Base-by-base conservation (phyloP, 208 protist species). In the Acanthamoeba polyphaga region DNA sequence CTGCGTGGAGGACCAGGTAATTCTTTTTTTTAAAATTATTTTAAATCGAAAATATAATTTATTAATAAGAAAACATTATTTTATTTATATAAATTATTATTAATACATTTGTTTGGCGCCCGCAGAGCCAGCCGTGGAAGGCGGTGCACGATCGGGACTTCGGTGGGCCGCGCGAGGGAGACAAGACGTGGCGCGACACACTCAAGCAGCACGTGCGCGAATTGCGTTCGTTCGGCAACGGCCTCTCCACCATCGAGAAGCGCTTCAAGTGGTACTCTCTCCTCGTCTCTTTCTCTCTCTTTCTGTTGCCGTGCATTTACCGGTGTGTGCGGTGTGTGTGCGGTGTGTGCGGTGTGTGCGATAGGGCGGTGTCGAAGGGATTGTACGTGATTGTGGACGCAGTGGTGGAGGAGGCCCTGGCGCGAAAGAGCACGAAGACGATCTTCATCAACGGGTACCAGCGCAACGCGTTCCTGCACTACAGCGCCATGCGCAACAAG, bases 401-500 rank as follows among this genome's bases (percentile, higher is more conserved):
- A 5, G 22, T 85, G 22, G 27, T 85, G 9, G 27, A 51, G 2
- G 76, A 85, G 29, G 76, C 76, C 76, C 27, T 34, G 46, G 76
- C 53, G 70, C 70, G 70, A 15, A 85, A 85, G 76, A 85, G 34
- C 27, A 85, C 76, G 9, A 85, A 85, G 76, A 58, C 46, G 13
- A 85, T 85, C 24, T 85, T 85, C 76, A 85, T 85, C 76, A 85
- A 85, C 76, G 34, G 46, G 17, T 58, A 85, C 76, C 15, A 43
- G 46, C 76, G 49, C 46, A 85, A 60, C 76, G 76, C 76, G 2
- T 85, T 85, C 76, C 38, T 85, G 34, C 76, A 58, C 76, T 85
- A 85, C 76, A 85, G 76, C 76, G 76, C 76, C 76, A 85, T 85
- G 76, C 76, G 76, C 76, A 85, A 85, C 76, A 51, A 60, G 49